Percentiles rank a stretch among this genome's conserved stretches.
Evolutionary conservation across 345 rosid genomes (phyloP).

Genomic region (Raphanus sativus): DNA sequence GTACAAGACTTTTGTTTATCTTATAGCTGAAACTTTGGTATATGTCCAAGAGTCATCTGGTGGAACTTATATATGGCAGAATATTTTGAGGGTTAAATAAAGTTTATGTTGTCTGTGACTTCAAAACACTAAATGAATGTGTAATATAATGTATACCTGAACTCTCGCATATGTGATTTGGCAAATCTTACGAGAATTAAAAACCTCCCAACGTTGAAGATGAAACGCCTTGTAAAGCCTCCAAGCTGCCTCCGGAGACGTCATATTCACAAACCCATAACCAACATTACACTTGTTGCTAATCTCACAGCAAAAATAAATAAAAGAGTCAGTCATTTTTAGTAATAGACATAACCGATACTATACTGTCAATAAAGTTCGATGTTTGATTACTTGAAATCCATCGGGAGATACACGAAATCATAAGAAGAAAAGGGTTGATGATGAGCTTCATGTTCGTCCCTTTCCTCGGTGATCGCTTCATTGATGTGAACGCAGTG

Average conservation of each 20-base stretch:
- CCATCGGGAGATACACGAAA: slow-evolving; percentile 95
- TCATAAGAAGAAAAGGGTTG: slow-evolving; percentile 83
- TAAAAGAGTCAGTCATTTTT: neutral
- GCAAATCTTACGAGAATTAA: slow-evolving; percentile 90
- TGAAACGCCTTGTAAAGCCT: slow-evolving; percentile 89
- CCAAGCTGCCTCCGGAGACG: slow-evolving; percentile 76
- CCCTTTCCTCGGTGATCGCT: slow-evolving; percentile 43
- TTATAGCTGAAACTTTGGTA: neutral
- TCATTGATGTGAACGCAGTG: slow-evolving; percentile 92
- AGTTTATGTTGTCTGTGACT: neutral
- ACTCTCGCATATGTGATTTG: slow-evolving; percentile 91
- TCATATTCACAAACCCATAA: slow-evolving; percentile 99
- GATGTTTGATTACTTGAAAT: slow-evolving; percentile 70
- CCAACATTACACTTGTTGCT: slow-evolving; percentile 99
- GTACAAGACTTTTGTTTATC: neutral
- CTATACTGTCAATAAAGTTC: neutral
- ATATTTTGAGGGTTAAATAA: neutral
- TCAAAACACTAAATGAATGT: neutral
- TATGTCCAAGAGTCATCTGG: neutral
- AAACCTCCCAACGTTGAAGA: slow-evolving; percentile 91
- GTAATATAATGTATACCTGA: slow-evolving; percentile 55
- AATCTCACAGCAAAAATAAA: slow-evolving; percentile 14
- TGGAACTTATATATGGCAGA: neutral
- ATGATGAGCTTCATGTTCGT: slow-evolving; percentile 40
- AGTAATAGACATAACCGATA: neutral